Evolutionary conservation across 352 stramenopile species (phyloP).

Genomic region (Phytophthora citrophthora): DNA sequence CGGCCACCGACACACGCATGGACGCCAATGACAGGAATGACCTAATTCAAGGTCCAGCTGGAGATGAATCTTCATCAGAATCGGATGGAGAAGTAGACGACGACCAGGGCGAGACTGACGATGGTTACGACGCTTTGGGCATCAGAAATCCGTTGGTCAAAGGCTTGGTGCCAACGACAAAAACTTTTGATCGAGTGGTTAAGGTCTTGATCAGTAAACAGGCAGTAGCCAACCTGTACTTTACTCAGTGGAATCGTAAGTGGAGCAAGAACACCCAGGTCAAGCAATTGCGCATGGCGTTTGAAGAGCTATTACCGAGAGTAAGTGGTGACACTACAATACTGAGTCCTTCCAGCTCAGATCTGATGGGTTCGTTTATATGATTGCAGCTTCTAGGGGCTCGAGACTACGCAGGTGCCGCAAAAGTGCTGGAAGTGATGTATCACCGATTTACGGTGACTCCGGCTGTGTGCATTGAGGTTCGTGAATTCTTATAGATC

Average conservation of each 20-base stretch:
- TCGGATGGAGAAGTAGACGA: not conserved
- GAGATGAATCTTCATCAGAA: not conserved
- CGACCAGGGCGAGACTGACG: not conserved
- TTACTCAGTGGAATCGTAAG: slow-evolving; percentile 61
- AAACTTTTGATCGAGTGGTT: slow-evolving; percentile 33
- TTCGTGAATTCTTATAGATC: slow-evolving; percentile 20
- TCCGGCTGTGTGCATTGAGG: slow-evolving; percentile 70
- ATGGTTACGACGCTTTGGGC: not conserved
- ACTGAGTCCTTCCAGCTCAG: not conserved
- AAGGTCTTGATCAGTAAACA: slow-evolving; percentile 40
- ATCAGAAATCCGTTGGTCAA: slow-evolving; percentile 37
- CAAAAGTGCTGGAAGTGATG: slow-evolving; percentile 67
- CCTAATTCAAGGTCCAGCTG: not conserved
- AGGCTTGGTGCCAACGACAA: slow-evolving; percentile 22
- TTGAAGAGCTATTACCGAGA: slow-evolving; percentile 56
- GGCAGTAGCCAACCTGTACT: slow-evolving; percentile 35
- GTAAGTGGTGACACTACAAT: slow-evolving; percentile 29
- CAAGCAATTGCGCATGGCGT: slow-evolving; percentile 45
- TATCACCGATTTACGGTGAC: slow-evolving; percentile 73
- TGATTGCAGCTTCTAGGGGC: slow-evolving; percentile 60
- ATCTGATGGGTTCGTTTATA: not conserved
- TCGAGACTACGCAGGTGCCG: slow-evolving; percentile 72
- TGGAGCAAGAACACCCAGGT: slow-evolving; percentile 32
- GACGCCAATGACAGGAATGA: not conserved
- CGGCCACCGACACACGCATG: slow-evolving; percentile 3